Conservation (phyloP, 768 basidiomycete species). For the Hemileccinum rubropunctum region DNA sequence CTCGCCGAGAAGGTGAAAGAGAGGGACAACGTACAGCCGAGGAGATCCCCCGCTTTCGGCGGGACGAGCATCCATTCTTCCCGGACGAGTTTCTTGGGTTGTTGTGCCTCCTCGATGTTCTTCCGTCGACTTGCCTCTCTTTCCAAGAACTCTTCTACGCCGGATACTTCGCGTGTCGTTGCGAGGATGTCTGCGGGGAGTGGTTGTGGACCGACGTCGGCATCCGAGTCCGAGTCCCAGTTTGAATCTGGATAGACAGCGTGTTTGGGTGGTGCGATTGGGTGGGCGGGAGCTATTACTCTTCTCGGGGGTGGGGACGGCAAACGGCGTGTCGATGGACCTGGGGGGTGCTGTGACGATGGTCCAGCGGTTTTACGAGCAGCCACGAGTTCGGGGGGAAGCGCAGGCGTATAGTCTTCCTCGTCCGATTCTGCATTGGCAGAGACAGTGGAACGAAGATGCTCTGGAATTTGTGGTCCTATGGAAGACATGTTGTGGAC, state of each 20-base stretch:
- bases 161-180: constrained; percentile 47
- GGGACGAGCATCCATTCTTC: constrained; percentile 99
- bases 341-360: constrained; percentile 19
- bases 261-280: constrained; percentile 35
- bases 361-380: constrained; percentile 36
- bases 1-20: background rate
- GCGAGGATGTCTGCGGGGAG: constrained; percentile 44
- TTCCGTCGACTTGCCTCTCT: constrained; percentile 76
- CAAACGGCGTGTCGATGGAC: constrained; percentile 22
- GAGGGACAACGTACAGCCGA: constrained; percentile 66
- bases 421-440: constrained; percentile 38
- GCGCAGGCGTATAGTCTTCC: constrained; percentile 69
- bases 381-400: constrained; percentile 68
- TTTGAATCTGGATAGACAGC: constrained; percentile 26
- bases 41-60: constrained; percentile 75
- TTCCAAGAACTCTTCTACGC: constrained; percentile 80
- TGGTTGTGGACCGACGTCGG: constrained; percentile 84
- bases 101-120: constrained; percentile 72
- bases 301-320: constrained; percentile 28
- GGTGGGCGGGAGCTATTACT: constrained; percentile 54
- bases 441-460: constrained; percentile 27
- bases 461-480: constrained; percentile 56
- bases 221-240: constrained; percentile 65
- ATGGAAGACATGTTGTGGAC: constrained; percentile 42
- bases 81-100: constrained; percentile 75